Percentiles rank a stretch among this genome's conserved stretches.
Conservation (phyloP, 768 basidiomycete genomes). For the Suillus fuscotomentosus region DNA sequence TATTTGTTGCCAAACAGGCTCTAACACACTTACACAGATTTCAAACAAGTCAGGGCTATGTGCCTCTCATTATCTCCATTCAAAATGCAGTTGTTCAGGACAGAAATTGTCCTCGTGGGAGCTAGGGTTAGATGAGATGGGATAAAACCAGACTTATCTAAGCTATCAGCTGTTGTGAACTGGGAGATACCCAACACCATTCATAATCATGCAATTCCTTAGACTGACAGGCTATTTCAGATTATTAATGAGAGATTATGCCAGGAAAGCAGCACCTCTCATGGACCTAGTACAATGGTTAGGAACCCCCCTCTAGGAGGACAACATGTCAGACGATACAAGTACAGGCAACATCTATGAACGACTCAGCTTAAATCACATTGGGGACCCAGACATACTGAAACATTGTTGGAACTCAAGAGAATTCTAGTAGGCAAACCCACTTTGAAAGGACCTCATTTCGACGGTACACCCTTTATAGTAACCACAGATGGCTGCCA, state of each 20-base stretch:
- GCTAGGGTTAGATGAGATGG: constrained; percentile 30
- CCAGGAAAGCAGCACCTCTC: constrained; percentile 30
- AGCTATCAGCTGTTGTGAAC: constrained; percentile 37
- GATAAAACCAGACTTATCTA: constrained; percentile 33
- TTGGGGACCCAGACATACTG: constrained; percentile 9
- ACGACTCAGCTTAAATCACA: background rate
- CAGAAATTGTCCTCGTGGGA: constrained; percentile 34
- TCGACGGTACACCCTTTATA: constrained; percentile 33
- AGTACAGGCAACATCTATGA: background rate
- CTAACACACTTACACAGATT: too few relatives aligned
- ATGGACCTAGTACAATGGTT: constrained; percentile 18
- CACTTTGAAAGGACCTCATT: constrained; percentile 28
- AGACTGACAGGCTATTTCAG: constrained; percentile 37
- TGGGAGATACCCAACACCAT: constrained; percentile 30
- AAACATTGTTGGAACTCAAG: constrained; percentile 31
- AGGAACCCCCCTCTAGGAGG: background rate
- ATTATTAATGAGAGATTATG: constrained; percentile 33
- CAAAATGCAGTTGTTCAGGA: background rate
- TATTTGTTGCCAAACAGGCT: too few relatives aligned
- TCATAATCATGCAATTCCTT: constrained; percentile 29
- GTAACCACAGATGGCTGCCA: constrained; percentile 34
- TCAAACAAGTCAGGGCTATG: too few relatives aligned
- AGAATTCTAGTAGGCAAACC: constrained; percentile 28
- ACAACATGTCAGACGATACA: background rate
- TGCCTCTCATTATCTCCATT: background rate